Percentiles rank a stretch among this genome's conserved stretches.
These are phyloP conservation scores for Melaleuca quinquenervia DNA, from an alignment of 345 rosid genomes.

Conservation along the genomic window DNA sequence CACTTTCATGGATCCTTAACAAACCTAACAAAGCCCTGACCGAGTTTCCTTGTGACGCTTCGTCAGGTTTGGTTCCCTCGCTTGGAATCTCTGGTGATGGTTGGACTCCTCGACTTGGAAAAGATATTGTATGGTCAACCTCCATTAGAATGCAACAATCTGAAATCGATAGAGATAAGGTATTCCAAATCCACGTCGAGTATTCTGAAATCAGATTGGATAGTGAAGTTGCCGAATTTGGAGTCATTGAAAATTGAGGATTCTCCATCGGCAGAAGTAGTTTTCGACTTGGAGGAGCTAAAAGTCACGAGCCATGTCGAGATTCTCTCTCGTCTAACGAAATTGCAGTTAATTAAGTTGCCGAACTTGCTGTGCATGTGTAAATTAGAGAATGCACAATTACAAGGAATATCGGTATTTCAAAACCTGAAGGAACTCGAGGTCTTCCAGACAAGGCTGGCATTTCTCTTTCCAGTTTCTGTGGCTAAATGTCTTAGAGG, in stretches of 20 bases:
- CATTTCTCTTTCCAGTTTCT: not conserved
- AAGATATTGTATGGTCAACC: not conserved
- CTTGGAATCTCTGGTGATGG: rapidly evolving
- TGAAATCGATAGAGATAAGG: rapidly evolving
- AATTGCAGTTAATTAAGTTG: rapidly evolving
- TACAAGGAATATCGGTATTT: not conserved
- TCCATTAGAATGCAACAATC: not conserved
- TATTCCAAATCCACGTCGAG: rapidly evolving
- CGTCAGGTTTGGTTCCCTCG: not conserved
- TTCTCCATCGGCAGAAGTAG: not conserved
- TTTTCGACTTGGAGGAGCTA: not conserved
- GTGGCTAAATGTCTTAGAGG: not conserved
- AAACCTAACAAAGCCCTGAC: no score
- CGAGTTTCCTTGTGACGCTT: not conserved
- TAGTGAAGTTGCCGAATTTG: not conserved
- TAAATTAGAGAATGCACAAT: not conserved
- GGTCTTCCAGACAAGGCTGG: rapidly evolving
- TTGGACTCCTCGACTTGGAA: not conserved
- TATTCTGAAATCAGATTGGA: not conserved
- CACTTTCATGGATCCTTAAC: no score
- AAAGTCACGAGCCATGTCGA: not conserved
- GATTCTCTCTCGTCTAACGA: not conserved
- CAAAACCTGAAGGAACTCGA: not conserved
- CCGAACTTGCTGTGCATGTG: not conserved
- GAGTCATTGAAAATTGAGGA: rapidly evolving